Percentiles rank a stretch among this genome's conserved stretches.
Evolutionary conservation across 306 rosid species (phyloP).

Genomic region (Abrus precatorius): DNA sequence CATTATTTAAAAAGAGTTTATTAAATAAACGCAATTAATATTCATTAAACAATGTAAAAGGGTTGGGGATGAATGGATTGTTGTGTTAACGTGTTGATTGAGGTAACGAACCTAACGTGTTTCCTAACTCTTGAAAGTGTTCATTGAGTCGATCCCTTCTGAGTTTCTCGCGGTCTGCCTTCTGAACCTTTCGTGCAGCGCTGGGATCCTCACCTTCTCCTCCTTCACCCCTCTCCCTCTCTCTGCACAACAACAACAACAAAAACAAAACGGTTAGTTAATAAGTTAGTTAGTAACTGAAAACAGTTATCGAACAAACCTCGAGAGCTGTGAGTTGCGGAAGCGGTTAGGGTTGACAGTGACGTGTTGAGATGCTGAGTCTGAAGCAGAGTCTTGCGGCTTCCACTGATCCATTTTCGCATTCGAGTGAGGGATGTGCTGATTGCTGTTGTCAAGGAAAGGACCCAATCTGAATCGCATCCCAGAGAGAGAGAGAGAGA

Average conservation of each 20-base stretch:
- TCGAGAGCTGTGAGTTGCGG: background rate
- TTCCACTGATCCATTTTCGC: conserved; percentile 13
- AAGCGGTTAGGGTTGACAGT: conserved; percentile 48
- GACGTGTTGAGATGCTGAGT: conserved; percentile 53
- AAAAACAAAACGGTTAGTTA: too few species aligned
- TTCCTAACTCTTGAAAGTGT: conserved; percentile 79
- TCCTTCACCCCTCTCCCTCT: conserved; percentile 54
- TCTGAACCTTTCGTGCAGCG: conserved; percentile 75
- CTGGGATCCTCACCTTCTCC: conserved; percentile 67
- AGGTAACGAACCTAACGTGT: conserved; percentile 63
- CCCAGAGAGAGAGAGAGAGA: background rate
- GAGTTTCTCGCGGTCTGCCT: conserved; percentile 95
- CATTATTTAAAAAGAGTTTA: too few species aligned
- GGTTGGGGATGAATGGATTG: background rate
- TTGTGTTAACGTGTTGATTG: background rate
- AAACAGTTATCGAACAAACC: background rate
- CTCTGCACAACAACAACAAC: conserved; percentile 49
- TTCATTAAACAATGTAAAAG: background rate
- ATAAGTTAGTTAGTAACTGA: background rate
- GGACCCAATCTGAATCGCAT: background rate
- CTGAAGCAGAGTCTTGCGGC: background rate
- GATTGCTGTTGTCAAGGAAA: background rate
- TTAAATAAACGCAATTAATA: too few species aligned
- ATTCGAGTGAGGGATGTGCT: background rate
- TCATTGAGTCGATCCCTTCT: conserved; percentile 89